Evolutionary conservation across 73 alveolate species (phyloP), one percentile per base, ranked within the genome.

Genomic region (Breviolum minutum): DNA sequence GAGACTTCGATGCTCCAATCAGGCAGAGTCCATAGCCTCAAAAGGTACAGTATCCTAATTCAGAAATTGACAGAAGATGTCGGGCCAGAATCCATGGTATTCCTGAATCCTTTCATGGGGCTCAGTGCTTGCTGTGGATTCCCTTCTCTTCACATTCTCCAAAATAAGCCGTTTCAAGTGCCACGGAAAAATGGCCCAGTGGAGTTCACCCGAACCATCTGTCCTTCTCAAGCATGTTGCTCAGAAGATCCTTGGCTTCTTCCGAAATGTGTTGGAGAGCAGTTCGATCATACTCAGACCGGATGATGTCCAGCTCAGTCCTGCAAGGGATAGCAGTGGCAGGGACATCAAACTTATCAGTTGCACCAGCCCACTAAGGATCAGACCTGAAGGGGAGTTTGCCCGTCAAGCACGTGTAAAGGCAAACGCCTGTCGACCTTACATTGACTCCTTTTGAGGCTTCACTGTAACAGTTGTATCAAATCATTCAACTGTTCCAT

Each of bases 341-440:
- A 17, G 17, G 17, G 77, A 68, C n/a, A 68, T 22, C 77, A 68
- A 17, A 68, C 63, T 8, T 9, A 77, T 11, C 5, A 71, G 30
- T 71, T 12, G 86, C 14, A 16, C 48, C 61, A 13, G 22, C 61
- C n/a, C 86, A 77, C 61, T 9, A 77, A 17, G 63, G 14, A 11
- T 6, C 70, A 27, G 90, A 13, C 98, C 98, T 92, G 98, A 92
- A 92, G 66, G 98, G 98, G 2, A 92, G 98, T 22, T 60, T 74
- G n/a, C 98, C 98, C 8, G 98, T 74, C 91, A 92, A 81, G 90
- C 98, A 92, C 81, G 98, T 92, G 90, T 74, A 92, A 29, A 92
- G 60, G 81, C 98, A 92, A n/a, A 92, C 87, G 32, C 98, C 98
- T 9, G 98, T 64, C 7, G 98, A 92, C 98, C 98, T 92, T 20